A percentile compares a stretch with the other conserved stretches of the same genome.
Conservation (phyloP, 768 basidiomycete species). For the Podaxis pistillaris region DNA sequence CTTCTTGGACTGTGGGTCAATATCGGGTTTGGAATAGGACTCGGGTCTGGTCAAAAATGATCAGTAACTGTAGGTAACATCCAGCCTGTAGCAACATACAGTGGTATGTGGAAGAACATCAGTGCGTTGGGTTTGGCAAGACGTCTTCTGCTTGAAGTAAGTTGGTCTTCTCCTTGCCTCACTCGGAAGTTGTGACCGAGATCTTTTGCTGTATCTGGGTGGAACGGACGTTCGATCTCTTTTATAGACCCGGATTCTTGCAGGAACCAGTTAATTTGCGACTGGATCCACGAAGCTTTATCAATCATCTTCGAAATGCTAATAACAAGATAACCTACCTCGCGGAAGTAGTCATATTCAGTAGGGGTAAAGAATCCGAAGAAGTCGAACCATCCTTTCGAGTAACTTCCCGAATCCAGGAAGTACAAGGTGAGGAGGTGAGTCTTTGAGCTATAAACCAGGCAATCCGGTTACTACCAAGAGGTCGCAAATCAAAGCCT, state of each 20-base stretch:
- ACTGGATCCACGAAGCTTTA: conserved; percentile 29
- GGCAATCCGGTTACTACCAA: background rate
- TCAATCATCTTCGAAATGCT: background rate
- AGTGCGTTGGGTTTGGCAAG: conserved; percentile 93
- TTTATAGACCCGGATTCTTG: conserved; percentile 75
- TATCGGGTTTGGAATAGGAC: conserved; percentile 70
- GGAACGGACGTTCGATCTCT: conserved; percentile 80
- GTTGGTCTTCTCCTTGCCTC: conserved; percentile 54
- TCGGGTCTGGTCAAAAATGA: conserved; percentile 52
- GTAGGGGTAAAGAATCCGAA: conserved; percentile 65
- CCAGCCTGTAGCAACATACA: conserved; percentile 46
- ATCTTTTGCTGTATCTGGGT: conserved; percentile 72
- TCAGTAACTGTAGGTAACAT: background rate
- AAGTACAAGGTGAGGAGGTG: conserved; percentile 92
- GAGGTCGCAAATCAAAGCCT: background rate
- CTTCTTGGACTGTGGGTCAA: conserved; percentile 54
- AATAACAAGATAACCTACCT: conserved; percentile 38
- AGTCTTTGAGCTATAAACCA: conserved; percentile 63
- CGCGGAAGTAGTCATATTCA: conserved; percentile 84
- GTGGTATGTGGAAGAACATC: conserved; percentile 97
- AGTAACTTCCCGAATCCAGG: conserved; percentile 84
- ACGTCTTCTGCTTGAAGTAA: conserved; percentile 45
- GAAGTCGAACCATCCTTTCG: conserved; percentile 55
- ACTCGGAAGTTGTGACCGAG: conserved; percentile 60
- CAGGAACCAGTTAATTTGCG: conserved; percentile 90